Evolutionary conservation across 2,329 filamentous ascomycete genomes (phyloP).

Genomic region (Aspergillus brunneoviolaceus): DNA sequence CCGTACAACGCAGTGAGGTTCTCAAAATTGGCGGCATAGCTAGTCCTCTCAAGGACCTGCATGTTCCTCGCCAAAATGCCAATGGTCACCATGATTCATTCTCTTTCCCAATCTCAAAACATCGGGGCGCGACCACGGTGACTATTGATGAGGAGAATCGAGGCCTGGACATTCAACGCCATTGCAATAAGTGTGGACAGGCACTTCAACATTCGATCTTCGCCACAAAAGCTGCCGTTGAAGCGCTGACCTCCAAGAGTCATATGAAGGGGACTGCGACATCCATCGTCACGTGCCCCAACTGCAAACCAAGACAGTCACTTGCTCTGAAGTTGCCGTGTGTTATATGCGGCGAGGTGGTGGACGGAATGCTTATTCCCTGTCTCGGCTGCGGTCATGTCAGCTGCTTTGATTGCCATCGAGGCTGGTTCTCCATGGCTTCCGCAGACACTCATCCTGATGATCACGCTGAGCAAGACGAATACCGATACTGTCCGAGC

Average conservation of each 20-base stretch:
- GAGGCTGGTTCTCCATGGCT: constrained; percentile 39
- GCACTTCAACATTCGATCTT: constrained; percentile 40
- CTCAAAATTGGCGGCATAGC: constrained; percentile 55
- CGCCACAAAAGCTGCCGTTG: constrained; percentile 20
- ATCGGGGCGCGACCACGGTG: constrained; percentile 10
- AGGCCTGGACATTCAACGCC: constrained; percentile 44
- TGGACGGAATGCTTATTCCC: constrained; percentile 47
- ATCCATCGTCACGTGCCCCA: constrained; percentile 31
- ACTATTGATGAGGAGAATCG: constrained; percentile 16
- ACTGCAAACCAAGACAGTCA: constrained; percentile 37
- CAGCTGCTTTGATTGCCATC: constrained; percentile 47
- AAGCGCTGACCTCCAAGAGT: constrained; percentile 20
- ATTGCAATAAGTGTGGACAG: constrained; percentile 44
- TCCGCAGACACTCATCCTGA: constrained; percentile 13
- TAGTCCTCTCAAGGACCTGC: constrained; percentile 32
- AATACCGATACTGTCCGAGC: constrained; percentile 40
- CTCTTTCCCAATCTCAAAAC: constrained; percentile 20
- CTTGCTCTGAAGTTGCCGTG: constrained; percentile 41
- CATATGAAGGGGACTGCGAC: constrained; percentile 19
- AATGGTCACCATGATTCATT: constrained; percentile 29
- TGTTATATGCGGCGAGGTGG: constrained; percentile 44
- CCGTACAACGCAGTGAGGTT: constrained; percentile 56
- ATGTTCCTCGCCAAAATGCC: constrained; percentile 24
- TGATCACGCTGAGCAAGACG: constrained; percentile 13
- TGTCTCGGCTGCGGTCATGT: constrained; percentile 51